These are phyloP conservation scores for Alternaria sp. DNA, from an alignment of 2,329 filamentous ascomycete genomes.

Conservation along the genomic window DNA sequence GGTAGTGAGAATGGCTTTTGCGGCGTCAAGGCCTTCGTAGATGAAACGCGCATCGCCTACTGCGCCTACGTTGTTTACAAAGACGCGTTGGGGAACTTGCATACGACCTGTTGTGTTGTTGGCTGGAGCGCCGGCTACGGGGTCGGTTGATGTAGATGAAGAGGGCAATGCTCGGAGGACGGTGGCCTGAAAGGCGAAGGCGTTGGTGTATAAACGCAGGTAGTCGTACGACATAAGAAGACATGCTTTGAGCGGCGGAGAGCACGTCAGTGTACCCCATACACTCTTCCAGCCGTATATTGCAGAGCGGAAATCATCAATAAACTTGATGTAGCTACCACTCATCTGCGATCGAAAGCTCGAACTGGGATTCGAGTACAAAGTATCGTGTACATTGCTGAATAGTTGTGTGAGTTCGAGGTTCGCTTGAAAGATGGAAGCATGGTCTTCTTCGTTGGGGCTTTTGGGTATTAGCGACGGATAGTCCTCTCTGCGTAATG, in stretches of 20 bases:
- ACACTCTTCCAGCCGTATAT: conserved; percentile 76
- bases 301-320: conserved; percentile 75
- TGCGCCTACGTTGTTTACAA: conserved; percentile 60
- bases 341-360: conserved; percentile 75
- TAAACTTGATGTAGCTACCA: conserved; percentile 77
- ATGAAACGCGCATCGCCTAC: conserved; percentile 61
- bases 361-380: conserved; percentile 76
- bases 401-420: conserved; percentile 77
- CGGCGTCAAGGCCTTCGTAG: conserved; percentile 60
- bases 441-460: conserved; percentile 71
- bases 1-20: conserved; percentile 60
- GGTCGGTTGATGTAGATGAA: conserved; percentile 23
- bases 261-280: conserved; percentile 73
- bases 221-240: conserved; percentile 77
- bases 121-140: conserved; percentile 2
- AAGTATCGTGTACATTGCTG: conserved; percentile 76
- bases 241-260: conserved; percentile 71
- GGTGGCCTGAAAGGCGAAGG: conserved; percentile 78
- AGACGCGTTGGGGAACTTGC: conserved; percentile 54
- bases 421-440: conserved; percentile 74
- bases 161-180: conserved; percentile 58
- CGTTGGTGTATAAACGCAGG: conserved; percentile 76
- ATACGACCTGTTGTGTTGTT: conserved; percentile 26
- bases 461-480: conserved; percentile 69
- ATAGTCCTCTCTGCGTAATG: conserved; percentile 72